Conservation (phyloP, 306 rosid genomes). For the Lupinus albus region DNA sequence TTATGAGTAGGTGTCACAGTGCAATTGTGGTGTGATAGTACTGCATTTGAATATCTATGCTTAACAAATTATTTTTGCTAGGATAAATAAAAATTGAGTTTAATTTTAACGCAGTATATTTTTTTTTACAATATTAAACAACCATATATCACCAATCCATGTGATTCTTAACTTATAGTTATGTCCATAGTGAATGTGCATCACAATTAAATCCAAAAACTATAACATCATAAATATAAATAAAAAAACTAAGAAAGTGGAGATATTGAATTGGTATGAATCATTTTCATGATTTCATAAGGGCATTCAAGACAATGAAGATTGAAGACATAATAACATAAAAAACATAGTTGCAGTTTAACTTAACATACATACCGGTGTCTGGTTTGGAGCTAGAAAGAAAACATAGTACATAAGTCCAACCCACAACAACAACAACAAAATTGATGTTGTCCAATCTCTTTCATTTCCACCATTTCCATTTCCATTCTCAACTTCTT, state of each 20-base stretch:
- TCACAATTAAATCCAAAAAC: background rate
- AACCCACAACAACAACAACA: slow-evolving; percentile 74
- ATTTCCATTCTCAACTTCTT: slow-evolving; percentile 34
- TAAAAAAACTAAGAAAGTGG: background rate
- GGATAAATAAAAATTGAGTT: background rate
- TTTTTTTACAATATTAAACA: too few species aligned
- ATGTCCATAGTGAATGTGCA: too few species aligned
- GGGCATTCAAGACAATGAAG: background rate
- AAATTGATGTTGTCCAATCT: slow-evolving; percentile 83
- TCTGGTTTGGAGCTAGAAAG: slow-evolving; percentile 80
- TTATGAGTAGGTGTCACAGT: too few species aligned
- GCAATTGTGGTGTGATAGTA: too few species aligned
- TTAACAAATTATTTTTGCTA: background rate
- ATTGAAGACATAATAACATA: too few species aligned
- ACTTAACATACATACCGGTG: slow-evolving; percentile 62
- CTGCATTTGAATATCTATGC: too few species aligned
- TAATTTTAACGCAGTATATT: background rate
- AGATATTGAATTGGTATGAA: too few species aligned
- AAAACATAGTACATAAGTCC: slow-evolving; percentile 71
- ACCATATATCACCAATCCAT: too few species aligned
- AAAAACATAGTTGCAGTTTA: background rate
- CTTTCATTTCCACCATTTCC: slow-evolving; percentile 54
- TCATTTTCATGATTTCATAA: too few species aligned
- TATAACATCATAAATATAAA: background rate
- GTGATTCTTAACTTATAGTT: too few species aligned